These are phyloP conservation scores for Prunus dulcis DNA, from an alignment of 306 rosid species.

Conservation along the genomic window DNA sequence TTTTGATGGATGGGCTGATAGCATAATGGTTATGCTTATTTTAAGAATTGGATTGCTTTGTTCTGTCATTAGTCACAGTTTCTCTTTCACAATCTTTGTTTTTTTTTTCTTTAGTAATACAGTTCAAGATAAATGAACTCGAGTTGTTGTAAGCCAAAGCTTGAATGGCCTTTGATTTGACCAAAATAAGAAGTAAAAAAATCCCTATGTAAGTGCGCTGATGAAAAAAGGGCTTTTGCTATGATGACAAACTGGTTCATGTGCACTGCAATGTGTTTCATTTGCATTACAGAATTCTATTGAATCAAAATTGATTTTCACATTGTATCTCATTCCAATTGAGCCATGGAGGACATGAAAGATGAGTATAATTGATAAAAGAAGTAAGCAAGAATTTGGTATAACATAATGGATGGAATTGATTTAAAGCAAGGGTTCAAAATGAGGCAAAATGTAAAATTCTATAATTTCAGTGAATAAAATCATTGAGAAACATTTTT, in stretches of 20 bases:
- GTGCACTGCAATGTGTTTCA: background rate
- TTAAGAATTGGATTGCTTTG: background rate
- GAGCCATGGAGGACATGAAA: background rate
- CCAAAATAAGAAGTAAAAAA: background rate
- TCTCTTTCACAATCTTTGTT: background rate
- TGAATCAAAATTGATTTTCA: background rate
- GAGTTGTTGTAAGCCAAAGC: background rate
- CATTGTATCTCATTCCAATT: background rate
- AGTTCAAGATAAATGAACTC: background rate
- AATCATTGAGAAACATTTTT: background rate
- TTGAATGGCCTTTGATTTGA: background rate
- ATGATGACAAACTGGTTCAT: background rate
- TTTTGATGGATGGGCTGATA: background rate
- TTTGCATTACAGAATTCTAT: background rate
- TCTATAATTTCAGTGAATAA: background rate
- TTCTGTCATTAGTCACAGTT: background rate
- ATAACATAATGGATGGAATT: background rate
- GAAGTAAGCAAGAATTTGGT: background rate
- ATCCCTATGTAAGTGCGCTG: background rate
- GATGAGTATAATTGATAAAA: background rate
- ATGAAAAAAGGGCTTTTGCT: background rate
- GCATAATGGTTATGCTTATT: background rate
- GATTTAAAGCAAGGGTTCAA: background rate
- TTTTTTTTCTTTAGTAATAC: background rate
- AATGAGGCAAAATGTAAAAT: background rate